Evolutionary conservation across 148 eudicot genomes (phyloP), one percentile per base, ranked within the genome.

Genomic region (Linanthus parryae): DNA sequence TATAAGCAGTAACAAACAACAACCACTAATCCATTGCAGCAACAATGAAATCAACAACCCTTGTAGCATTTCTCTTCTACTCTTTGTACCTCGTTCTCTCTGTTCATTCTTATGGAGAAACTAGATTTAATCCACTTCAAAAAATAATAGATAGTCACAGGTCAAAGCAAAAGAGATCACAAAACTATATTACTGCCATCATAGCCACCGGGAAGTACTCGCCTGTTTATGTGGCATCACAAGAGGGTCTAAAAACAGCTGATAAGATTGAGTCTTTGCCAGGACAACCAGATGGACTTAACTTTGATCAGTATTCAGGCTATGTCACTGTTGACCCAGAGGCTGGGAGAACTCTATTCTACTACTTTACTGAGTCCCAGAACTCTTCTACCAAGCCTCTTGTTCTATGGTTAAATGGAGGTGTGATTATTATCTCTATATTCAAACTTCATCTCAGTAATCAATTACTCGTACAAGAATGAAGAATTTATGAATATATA

Each of bases 391-490:
- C 15, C 13, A 69, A 62, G 48, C 63, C 67, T 25, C 62, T 69
- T 18, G 73, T 69, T 13, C 63, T 65, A 4, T 71, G 70, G 75
- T 28, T 71, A 27, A 64, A 71, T 71, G 75, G 70, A 64, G 75
- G 70, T 64, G n/a, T n/a, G n/a, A n/a, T n/a, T n/a, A n/a, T n/a
- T n/a, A n/a, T n/a, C n/a, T n/a, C n/a, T n/a, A n/a, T n/a, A n/a
- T n/a, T n/a, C n/a, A n/a, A n/a, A n/a, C n/a, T n/a, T n/a, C n/a
- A n/a, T n/a, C n/a, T n/a, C n/a, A n/a, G n/a, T n/a, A n/a, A n/a
- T n/a, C n/a, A n/a, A n/a, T n/a, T n/a, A n/a, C n/a, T n/a, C n/a
- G n/a, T n/a, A n/a, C n/a, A n/a, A n/a, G n/a, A n/a, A n/a, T n/a
- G n/a, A n/a, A n/a, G n/a, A n/a, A n/a, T n/a, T n/a, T n/a, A n/a